A percentile compares a stretch with the other conserved stretches of the same genome.
Conservation (phyloP, 2,329 filamentous ascomycete genomes). For the Penicillium freii region DNA sequence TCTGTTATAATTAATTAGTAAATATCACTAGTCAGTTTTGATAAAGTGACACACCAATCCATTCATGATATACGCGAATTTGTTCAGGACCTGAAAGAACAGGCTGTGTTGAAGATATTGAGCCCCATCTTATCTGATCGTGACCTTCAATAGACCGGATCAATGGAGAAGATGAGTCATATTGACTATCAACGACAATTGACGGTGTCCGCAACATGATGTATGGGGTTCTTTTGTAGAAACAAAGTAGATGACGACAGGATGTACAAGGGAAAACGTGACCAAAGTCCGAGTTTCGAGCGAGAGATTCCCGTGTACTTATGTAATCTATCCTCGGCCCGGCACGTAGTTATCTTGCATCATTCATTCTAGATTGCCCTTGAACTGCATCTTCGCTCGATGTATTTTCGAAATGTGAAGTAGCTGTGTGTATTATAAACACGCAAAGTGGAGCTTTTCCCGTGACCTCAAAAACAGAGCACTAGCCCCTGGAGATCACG, state of each 20-base stretch:
- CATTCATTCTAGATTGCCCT: neutral
- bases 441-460: neutral
- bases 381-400: neutral
- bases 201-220: slow-evolving; percentile 6
- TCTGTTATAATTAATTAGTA: slow-evolving; percentile 18
- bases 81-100: slow-evolving; percentile 20
- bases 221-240: neutral
- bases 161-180: neutral
- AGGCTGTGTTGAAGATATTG: slow-evolving; percentile 8
- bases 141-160: slow-evolving; percentile 11
- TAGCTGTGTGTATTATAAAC: neutral
- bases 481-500: neutral
- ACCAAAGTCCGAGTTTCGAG: neutral
- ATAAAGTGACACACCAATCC: slow-evolving; percentile 27
- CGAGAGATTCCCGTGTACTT: neutral
- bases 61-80: slow-evolving; percentile 29
- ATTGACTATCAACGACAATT: neutral
- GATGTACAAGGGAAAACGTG: slow-evolving; percentile 3
- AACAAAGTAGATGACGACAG: slow-evolving; percentile 8
- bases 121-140: slow-evolving; percentile 4
- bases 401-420: slow-evolving; percentile 6
- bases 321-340: neutral
- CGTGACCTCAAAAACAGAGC: slow-evolving; percentile 1
- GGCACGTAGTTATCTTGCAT: neutral
- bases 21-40: too few relatives aligned